phyloP scores from a whole-genome alignment of 257 asterid species.

The Solanum sejunctum region DNA sequence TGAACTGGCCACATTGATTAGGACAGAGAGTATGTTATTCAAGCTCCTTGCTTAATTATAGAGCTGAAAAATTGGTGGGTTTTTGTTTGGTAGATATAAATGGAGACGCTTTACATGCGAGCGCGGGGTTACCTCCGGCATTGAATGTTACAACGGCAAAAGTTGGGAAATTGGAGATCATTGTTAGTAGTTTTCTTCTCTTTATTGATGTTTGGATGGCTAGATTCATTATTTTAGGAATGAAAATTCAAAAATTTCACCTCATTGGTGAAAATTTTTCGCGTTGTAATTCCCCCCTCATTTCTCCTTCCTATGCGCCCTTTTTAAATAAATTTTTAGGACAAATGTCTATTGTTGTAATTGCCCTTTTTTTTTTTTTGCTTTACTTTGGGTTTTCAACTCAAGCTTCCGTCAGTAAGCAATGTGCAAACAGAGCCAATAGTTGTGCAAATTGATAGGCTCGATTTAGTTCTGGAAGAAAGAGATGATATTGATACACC shows the following conservation, averaged over 20 bases:
- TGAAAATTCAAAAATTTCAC: neutral
- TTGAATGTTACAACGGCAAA: conserved; percentile 77
- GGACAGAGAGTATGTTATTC: neutral
- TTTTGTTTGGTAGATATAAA: conserved; percentile 44
- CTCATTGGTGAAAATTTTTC: neutral
- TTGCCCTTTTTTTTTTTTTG: neutral
- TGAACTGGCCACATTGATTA: neutral
- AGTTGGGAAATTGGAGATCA: conserved; percentile 88
- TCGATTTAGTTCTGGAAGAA: conserved; percentile 89
- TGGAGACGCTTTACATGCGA: conserved; percentile 94
- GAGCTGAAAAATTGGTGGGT: neutral
- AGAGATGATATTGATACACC: conserved; percentile 56
- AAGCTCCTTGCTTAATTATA: neutral
- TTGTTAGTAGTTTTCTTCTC: conserved; percentile 36
- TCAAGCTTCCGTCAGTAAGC: conserved; percentile 94
- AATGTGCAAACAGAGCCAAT: conserved; percentile 90
- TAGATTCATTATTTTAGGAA: neutral
- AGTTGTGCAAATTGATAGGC: conserved; percentile 79
- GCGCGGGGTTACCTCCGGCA: conserved; percentile 96
- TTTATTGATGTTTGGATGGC: neutral
- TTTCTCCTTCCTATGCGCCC: neutral
- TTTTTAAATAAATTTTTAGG: neutral
- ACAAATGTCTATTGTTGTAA: neutral
- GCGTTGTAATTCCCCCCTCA: neutral
- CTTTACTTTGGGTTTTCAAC: neutral